Base-by-base conservation (phyloP, 2,329 filamentous ascomycete species). In the Delphinella strobiligena region DNA sequence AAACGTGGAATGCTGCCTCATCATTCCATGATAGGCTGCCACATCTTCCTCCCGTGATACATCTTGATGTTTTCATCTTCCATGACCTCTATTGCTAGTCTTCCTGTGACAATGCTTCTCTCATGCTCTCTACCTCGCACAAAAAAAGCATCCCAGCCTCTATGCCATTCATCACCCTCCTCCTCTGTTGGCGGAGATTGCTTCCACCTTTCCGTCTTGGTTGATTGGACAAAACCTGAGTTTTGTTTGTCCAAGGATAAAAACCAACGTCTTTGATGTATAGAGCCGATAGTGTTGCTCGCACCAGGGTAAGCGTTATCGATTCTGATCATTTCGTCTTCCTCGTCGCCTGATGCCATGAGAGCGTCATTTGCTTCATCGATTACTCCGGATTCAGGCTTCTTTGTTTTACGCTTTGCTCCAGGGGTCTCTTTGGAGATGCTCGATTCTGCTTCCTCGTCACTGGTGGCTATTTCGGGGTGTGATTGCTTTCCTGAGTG, bases 231-330 rank as follows among this genome's bases (percentile, higher is more conserved):
- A 40, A 83, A 80, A 4, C 78, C 78, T 36, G 71, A 75, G 4
- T 65, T 69, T 18, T 51, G 54, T 10, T 74, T 64, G 50, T 84
- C 80, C 1, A 84, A 61, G 9, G 71, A 72, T 14, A 82, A 50
- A 43, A 74, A 81, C 80, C 78, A 84, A 31, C 67, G 64, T 4
- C 79, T 68, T 54, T 83, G 78, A 49, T 83, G 72, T 3, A 83
- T 62, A 29, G 78, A 82, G 4, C 71, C 74, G 31, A 84, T 77
- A 2, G 67, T 72, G 49, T 84, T 84, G 1, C 51, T 64, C 0
- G 80, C 75, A 4, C 80, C 79, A 0, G 71, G 60, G 49, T 84
- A 84, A 4, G 79, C 76, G 49, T 84, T 84, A 4, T 69, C 74
- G 2, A 54, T 54, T 5, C 74, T 69, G 17, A 80, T 65, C 30